These are phyloP conservation scores for Yamadazyma ubonensis DNA, from an alignment of 805 yeast genomes.

Conservation along the genomic window DNA sequence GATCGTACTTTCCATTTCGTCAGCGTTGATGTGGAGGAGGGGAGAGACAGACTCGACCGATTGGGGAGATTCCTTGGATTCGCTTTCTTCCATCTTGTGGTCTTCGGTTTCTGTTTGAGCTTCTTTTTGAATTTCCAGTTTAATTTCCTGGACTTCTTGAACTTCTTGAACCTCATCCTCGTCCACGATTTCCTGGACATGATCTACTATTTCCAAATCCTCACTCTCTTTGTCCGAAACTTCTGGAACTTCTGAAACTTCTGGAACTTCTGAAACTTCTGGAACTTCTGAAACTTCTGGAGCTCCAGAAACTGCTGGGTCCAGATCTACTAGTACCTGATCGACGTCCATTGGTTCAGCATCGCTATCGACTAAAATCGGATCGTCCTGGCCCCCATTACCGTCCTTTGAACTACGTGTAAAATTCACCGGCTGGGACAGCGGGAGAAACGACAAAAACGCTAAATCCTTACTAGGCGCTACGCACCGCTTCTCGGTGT, in stretches of 20 bases:
- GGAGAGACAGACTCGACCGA: too few species aligned
- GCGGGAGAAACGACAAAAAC: constrained; percentile 78
- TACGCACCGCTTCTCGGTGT: constrained; percentile 60
- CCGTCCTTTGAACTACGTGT: too few species aligned
- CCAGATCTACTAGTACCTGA: too few species aligned
- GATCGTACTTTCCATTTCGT: constrained; percentile 70
- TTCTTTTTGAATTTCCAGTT: too few species aligned
- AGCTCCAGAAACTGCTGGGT: too few species aligned
- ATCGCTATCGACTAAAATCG: constrained; percentile 16
- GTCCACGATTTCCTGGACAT: too few species aligned
- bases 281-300: too few species aligned
- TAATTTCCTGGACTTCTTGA: too few species aligned
- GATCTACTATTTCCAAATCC: background rate
- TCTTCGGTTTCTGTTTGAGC: too few species aligned
- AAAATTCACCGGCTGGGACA: constrained; percentile 58
- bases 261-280: too few species aligned
- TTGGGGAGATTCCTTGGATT: too few species aligned
- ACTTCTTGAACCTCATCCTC: too few species aligned
- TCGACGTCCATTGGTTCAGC: background rate
- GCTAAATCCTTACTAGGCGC: constrained; percentile 84
- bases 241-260: background rate
- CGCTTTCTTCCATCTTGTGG: background rate
- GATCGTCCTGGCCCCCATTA: constrained; percentile 10
- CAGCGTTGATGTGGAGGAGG: constrained; percentile 46
- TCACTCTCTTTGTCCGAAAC: background rate